Base-by-base conservation (phyloP, 306 rosid species). In the Clitoria ternatea region DNA sequence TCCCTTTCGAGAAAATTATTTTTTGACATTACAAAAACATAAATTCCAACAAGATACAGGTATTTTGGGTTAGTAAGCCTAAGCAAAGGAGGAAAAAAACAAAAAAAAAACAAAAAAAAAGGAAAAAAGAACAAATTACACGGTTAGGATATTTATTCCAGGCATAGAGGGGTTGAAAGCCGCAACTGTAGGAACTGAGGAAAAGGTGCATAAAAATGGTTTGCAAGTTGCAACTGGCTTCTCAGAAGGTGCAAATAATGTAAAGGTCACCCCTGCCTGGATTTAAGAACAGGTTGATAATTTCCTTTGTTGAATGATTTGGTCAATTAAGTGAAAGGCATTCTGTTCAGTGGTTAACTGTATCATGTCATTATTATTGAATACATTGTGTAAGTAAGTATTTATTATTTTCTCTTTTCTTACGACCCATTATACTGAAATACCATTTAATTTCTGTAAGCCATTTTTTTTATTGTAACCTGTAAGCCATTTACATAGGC, bases 91-190 rank as follows among this genome's bases (percentile, higher is more conserved):
- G 8, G 23, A 27, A 29, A 27, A 7, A 39, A 6, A 27, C n/a
- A n/a, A 54, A 24, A 2, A 2, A 14, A 56, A 4, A 49, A 45
- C 39, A 6, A 27, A 27, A n/a, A 54, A 24, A 2, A 2, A 14
- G 49, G 3, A 49, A 45, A 20, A 44, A 27, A 8, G 59, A 66
- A 63, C 44, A 49, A 76, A 79, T 2, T 77, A 79, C 75, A 56
- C 30, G 50, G 49, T 37, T 79, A 79, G 72, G 80, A 75, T 48
- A 81, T 84, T 79, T 67, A 78, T 81, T 61, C 66, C 50, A 67
- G 68, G 74, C 64, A 64, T 66, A 70, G 77, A 33, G 44, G 43
- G 65, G 54, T 24, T 9, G 52, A 53, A 67, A 22, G 65, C 39
- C 68, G 72, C 70, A 47, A 45, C 61, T 43, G 50, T 8, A 66